A percentile compares a stretch with the other conserved stretches of the same genome.
Evolutionary conservation across 768 basidiomycete species (phyloP).

Genomic region (Leccinum barrowsii): DNA sequence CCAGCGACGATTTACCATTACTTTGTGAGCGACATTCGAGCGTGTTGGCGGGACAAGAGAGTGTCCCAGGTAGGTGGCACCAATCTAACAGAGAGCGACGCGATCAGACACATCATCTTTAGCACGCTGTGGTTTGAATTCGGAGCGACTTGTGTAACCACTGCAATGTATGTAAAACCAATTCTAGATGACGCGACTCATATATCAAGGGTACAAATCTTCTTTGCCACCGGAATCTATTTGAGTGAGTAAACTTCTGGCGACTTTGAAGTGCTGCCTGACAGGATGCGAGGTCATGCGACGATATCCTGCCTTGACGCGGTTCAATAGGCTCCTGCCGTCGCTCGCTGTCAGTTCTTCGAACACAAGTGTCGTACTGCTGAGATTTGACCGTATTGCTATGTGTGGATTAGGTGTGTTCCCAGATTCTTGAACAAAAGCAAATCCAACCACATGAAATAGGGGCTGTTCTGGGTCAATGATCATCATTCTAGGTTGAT

Average conservation of each 20-base stretch:
- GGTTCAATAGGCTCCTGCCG: not conserved
- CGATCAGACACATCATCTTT: not conserved
- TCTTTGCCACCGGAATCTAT: constrained; percentile 6
- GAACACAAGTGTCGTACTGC: not conserved
- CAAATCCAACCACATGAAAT: not conserved
- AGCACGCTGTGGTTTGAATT: constrained; percentile 1
- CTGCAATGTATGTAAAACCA: not conserved
- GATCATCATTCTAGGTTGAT: not conserved
- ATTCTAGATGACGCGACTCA: not conserved
- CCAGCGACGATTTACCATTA: not conserved
- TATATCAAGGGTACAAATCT: constrained; percentile 3
- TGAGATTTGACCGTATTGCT: not conserved
- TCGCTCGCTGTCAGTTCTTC: constrained; percentile 3
- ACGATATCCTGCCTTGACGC: constrained; percentile 1
- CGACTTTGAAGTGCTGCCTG: not conserved
- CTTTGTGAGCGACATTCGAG: constrained; percentile 2
- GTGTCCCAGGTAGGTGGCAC: not conserved
- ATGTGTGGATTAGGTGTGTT: constrained; percentile 3
- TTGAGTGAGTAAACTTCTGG: constrained; percentile 1
- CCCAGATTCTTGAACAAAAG: not conserved
- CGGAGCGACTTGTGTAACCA: not conserved
- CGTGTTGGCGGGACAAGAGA: not conserved
- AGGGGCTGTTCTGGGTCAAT: constrained; percentile 8
- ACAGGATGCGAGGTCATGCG: not conserved
- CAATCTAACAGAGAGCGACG: not conserved